A percentile compares a stretch with the other conserved stretches of the same genome.
Evolutionary conservation across 345 rosid genomes (phyloP).

Genomic region (Geranium brycei): DNA sequence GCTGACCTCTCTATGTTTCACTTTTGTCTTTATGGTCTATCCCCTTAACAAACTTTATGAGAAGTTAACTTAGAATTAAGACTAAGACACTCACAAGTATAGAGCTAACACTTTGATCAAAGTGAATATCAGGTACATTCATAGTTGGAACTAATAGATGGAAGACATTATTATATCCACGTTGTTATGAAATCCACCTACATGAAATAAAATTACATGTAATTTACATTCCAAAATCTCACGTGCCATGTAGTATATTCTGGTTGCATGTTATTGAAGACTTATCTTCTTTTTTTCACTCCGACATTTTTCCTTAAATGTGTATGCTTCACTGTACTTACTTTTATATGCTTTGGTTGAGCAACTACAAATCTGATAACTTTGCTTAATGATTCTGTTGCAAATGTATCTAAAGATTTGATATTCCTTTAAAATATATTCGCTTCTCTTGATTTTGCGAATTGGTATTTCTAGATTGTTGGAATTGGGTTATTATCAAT

Average conservation of each 20-base stretch:
- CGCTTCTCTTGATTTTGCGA: neutral
- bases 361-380: too few species aligned
- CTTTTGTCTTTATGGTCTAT: neutral
- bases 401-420: neutral
- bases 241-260: neutral
- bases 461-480: neutral
- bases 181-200: neutral
- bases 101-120: neutral
- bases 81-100: neutral
- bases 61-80: neutral
- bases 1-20: neutral
- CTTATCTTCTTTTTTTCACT: neutral
- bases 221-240: neutral
- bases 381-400: neutral
- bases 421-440: neutral
- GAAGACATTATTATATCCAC: neutral
- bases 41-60: neutral
- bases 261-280: neutral
- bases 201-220: neutral
- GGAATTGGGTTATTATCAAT: too few species aligned
- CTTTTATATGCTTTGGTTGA: too few species aligned
- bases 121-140: neutral
- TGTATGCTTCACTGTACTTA: too few species aligned
- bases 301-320: neutral
- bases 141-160: neutral